Evolutionary conservation across 1,284 basidiomycete genomes (phyloP).

Genomic region (Tremellales sp.): DNA sequence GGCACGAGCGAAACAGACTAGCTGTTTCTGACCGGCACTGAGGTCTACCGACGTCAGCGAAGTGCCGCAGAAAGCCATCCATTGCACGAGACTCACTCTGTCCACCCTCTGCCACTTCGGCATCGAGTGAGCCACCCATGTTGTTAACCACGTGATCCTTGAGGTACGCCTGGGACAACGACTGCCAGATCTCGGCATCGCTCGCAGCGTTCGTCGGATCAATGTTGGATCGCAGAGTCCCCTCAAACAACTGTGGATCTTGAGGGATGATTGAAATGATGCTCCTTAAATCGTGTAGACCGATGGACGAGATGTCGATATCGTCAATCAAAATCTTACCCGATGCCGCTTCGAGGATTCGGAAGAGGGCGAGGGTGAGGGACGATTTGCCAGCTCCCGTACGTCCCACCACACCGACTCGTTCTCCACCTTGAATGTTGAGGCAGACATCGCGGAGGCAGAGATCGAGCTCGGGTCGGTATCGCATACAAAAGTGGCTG

Average conservation of each 20-base stretch:
- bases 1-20: conserved; percentile 77
- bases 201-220: conserved; percentile 53
- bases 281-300: conserved; percentile 63
- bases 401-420: conserved; percentile 78
- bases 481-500: conserved; percentile 73
- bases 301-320: conserved; percentile 75
- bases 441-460: conserved; percentile 71
- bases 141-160: conserved; percentile 60
- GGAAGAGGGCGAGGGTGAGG: conserved; percentile 55
- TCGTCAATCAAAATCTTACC: conserved; percentile 81
- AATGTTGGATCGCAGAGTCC: conserved; percentile 56
- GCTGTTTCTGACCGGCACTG: conserved; percentile 76
- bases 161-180: conserved; percentile 64
- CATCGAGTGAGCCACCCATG: conserved; percentile 69
- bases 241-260: conserved; percentile 74
- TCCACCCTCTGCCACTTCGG: conserved; percentile 73
- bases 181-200: conserved; percentile 77
- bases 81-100: too few species aligned
- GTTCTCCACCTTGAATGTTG: conserved; percentile 63
- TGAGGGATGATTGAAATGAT: conserved; percentile 88
- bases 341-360: conserved; percentile 71
- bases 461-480: conserved; percentile 73
- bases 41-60: conserved; percentile 53
- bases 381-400: conserved; percentile 93
- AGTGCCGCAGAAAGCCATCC: background rate